Evolutionary conservation across 225 moss, liverwort and hornwort species (phyloP), one percentile per base, ranked within the genome.

Genomic region (Takakia lepidozioides): DNA sequence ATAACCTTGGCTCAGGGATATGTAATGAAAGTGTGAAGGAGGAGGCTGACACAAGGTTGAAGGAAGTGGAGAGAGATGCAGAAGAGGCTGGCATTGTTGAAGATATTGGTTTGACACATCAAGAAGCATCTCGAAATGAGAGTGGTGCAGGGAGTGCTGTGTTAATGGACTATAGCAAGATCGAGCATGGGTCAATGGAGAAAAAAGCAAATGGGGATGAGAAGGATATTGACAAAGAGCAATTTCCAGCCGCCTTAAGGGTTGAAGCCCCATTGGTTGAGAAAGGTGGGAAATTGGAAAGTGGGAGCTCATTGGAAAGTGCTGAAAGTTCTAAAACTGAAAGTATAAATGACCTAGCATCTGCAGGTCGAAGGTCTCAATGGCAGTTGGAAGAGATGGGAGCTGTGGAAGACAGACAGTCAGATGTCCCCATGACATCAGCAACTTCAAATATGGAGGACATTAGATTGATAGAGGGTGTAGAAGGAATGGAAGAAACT

Each of bases 171-270:
- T 9, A 11, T 18, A 28, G 29, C 22, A 19, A 7, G 9, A 16
- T 11, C 3, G 43, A 27, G 21, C 54, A 42, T 8, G 54, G 26
- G 10, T 18, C 4, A 11, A 17, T 13, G 11, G 54, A 41, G 6
- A 43, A 4, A 18, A 27, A 42, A 29, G 5, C 27, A 40, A 55
- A 55, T 15, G 42, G 5, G 27, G 43, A 55, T 13, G 42, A 19
- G 41, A 55, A 55, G 54, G 54, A 55, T 3, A 42, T 41, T 55
- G 54, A 55, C 10, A 55, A 55, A 42, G 54, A 55, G 13, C 42
- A 40, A 53, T 16, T 7, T 13, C 13, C 54, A 55, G 42, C 13
- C 20, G 27, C 42, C 41, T 28, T 42, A 14, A 29, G 43, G 25
- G 40, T 29, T 41, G 28, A 55, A 41, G 6, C 27, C 11, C 15